Percentiles rank a stretch among this genome's conserved stretches.
phyloP scores from a whole-genome alignment of 805 yeast genomes.

The Metschnikowia lachancei region DNA sequence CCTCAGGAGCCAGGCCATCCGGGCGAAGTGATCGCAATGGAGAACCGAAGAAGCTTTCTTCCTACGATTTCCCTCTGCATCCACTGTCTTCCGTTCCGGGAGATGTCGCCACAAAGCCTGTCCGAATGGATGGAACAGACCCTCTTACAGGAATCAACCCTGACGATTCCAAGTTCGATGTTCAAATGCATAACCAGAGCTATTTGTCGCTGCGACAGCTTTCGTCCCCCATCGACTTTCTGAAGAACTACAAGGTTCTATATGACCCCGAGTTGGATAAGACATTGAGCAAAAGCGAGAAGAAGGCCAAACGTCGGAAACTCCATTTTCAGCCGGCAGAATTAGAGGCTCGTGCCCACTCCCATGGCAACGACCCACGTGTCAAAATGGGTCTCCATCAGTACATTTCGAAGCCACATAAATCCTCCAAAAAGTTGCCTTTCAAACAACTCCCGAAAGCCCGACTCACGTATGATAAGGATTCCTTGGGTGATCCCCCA shows the following conservation, averaged over 20 bases:
- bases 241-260: conserved; percentile 41
- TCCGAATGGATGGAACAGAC: conserved; percentile 29
- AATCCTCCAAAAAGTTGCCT: conserved; percentile 40
- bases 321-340: conserved; percentile 38
- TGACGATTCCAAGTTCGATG: conserved; percentile 28
- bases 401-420: conserved; percentile 39
- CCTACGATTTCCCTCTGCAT: neutral
- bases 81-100: conserved; percentile 1
- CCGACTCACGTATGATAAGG: conserved; percentile 55
- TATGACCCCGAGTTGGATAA: conserved; percentile 50
- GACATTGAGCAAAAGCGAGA: conserved; percentile 31
- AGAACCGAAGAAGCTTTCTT: neutral
- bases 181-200: conserved; percentile 28
- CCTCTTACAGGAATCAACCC: conserved; percentile 33
- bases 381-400: conserved; percentile 17
- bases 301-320: conserved; percentile 36
- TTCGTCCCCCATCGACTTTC: conserved; percentile 11
- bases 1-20: neutral
- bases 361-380: conserved; percentile 43
- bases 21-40: neutral
- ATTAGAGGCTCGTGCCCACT: conserved; percentile 8
- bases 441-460: conserved; percentile 44
- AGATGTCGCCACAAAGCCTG: conserved; percentile 1
- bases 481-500: conserved; percentile 76
- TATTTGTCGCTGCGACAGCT: conserved; percentile 15